Evolutionary conservation across 2,329 filamentous ascomycete species (phyloP).

Genomic region (Piedraia hortae): DNA sequence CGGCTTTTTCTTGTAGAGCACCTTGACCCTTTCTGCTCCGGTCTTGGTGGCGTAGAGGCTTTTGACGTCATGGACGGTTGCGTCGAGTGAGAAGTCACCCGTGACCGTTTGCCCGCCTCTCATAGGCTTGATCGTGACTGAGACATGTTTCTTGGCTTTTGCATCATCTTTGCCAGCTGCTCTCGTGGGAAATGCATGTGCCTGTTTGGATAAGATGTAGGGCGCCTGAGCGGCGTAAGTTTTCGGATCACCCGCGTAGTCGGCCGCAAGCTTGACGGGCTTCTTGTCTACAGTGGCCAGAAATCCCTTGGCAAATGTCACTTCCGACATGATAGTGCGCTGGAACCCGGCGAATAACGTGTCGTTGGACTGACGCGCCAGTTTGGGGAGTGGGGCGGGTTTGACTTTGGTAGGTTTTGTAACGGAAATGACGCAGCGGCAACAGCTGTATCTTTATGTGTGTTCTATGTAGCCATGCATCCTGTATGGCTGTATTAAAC

Average conservation of each 20-base stretch:
- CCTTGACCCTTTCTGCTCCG: conserved; percentile 50
- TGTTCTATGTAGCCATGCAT: no score
- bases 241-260: conserved; percentile 70
- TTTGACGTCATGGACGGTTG: conserved; percentile 58
- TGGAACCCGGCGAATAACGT: conserved; percentile 9
- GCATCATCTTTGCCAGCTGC: conserved; percentile 16
- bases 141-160: conserved; percentile 16
- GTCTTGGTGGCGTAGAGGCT: conserved; percentile 34
- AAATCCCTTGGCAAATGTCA: conserved; percentile 51
- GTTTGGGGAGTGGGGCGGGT: neutral
- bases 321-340: conserved; percentile 34
- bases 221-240: conserved; percentile 49
- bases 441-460: no score
- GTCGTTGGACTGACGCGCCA: conserved; percentile 2
- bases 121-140: conserved; percentile 43
- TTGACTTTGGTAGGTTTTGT: no score
- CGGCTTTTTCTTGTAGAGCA: conserved; percentile 72
- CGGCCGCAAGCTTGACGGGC: conserved; percentile 54
- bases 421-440: no score
- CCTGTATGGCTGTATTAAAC: no score
- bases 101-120: conserved; percentile 36
- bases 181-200: conserved; percentile 22
- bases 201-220: conserved; percentile 42
- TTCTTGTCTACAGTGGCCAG: conserved; percentile 53
- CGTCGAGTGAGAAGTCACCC: conserved; percentile 34